Base-by-base conservation (phyloP, 2,329 filamentous ascomycete species). In the Ascochyta clinopodiicola region DNA sequence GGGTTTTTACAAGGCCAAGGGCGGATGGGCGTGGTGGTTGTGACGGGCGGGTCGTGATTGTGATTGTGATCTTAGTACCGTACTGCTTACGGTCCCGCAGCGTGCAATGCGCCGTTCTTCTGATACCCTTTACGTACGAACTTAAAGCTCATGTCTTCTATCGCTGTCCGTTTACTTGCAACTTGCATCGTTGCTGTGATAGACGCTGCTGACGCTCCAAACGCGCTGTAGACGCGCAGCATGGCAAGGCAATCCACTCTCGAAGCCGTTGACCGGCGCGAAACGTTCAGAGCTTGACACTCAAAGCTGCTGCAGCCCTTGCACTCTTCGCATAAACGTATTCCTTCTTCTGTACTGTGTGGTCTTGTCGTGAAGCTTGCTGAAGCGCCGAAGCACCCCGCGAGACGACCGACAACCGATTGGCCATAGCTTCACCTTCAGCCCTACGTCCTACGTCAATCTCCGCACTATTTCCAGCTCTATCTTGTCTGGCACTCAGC, bases 141-240 rank as follows among this genome's bases (percentile, higher is more conserved):
- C 27, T 17, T 6, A 6, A 56, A 42, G 17, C 19, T 6, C 6
- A 36, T 17, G 17, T 17, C 27, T 24, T 38, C 46, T 29, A 46
- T 56, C 32, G 12, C 19, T 24, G 6, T 22, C 25, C 19, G 19
- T 19, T 32, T 29, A 3, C 38, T 25, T 36, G 25, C 52, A 35
- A 46, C 32, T 46, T 31, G 37, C 36, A 32, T 24, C 35, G 32
- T 22, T 35, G 7, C 17, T 53, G 31, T 19, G 29, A 19, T 62
- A 61, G 42, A 67, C 64, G 64, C 64, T 29, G 37, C 52, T 58
- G 49, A 67, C 64, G 64, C 64, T 48, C 9, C 49, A 66, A 9
- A 66, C 64, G 64, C 64, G 39, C 29, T 36, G 39, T 39, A 54
- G 53, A 48, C 53, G 35, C 40, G 40, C 45, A 27, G 39, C 15